Conservation (phyloP, 192 early-diverging fungal genomes). For the Rhizoclosmatium globosum region DNA sequence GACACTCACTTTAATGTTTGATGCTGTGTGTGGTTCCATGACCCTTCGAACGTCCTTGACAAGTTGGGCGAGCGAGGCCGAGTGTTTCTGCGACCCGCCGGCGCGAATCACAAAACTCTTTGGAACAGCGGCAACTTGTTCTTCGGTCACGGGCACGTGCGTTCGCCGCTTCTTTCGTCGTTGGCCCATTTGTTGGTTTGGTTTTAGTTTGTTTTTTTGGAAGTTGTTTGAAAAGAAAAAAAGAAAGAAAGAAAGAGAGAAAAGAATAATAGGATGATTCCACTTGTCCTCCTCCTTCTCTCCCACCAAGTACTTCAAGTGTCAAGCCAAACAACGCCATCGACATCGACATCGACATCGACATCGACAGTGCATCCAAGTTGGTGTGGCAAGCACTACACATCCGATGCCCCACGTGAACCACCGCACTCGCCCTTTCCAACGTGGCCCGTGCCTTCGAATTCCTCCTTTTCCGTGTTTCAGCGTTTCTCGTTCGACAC, state of each 20-base stretch:
- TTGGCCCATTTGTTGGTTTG: slow-evolving; percentile 19
- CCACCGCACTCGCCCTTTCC: no score
- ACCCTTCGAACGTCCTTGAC: slow-evolving; percentile 84
- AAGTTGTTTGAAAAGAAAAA: slow-evolving; percentile 13
- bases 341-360: no score
- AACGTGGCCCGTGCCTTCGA: no score
- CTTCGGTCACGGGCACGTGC: slow-evolving; percentile 53
- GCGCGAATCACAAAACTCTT: slow-evolving; percentile 93
- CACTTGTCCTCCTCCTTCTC: no score
- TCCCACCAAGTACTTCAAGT: no score
- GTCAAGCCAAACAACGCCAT: no score
- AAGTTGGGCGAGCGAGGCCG: slow-evolving; percentile 73
- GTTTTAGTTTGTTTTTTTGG: no score
- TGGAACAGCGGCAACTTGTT: slow-evolving; percentile 61
- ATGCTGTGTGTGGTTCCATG: slow-evolving; percentile 97
- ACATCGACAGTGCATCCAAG: no score
- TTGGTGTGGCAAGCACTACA: no score
- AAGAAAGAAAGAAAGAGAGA: background rate
- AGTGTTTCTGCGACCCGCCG: slow-evolving; percentile 63
- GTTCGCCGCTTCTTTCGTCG: slow-evolving; percentile 61
- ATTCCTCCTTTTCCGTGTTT: no score
- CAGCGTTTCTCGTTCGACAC: no score
- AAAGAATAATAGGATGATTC: background rate
- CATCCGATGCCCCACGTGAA: no score
- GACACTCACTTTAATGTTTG: slow-evolving; percentile 66